A percentile compares a stretch with the other conserved stretches of the same genome.
Evolutionary conservation across 2,329 filamentous ascomycete species (phyloP).

Genomic region (Diaporthe eres): DNA sequence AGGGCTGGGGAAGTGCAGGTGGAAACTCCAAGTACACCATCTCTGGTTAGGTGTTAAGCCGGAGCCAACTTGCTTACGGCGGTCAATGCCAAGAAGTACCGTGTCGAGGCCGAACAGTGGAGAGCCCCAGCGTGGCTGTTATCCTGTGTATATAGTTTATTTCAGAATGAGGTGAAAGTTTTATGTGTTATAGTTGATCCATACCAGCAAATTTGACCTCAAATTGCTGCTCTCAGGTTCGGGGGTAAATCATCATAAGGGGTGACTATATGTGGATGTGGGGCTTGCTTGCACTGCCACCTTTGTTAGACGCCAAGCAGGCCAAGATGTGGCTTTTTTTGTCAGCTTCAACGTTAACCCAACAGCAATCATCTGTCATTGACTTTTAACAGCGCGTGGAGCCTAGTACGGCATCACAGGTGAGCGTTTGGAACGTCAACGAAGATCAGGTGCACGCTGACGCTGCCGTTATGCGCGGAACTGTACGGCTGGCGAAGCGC

Average conservation of each 20-base stretch:
- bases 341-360: neutral
- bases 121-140: neutral
- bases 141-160: constrained; percentile 10
- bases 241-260: neutral
- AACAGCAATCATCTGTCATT: neutral
- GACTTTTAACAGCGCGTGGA: neutral
- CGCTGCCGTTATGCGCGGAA: constrained; percentile 5
- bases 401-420: neutral
- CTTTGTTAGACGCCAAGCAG: constrained; percentile 5
- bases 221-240: neutral
- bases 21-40: constrained; percentile 51
- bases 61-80: neutral
- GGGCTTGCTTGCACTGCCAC: constrained; percentile 20
- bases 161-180: neutral
- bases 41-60: constrained; percentile 7
- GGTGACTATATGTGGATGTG: neutral
- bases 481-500: constrained; percentile 19
- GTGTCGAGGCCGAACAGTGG: neutral
- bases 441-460: too few relatives aligned
- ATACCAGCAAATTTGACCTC: neutral
- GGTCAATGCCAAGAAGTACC: neutral
- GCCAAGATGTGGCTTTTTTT: constrained; percentile 6
- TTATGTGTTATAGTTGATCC: neutral
- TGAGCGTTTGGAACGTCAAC: neutral
- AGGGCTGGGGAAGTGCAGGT: constrained; percentile 57